Evolutionary conservation across 2,329 filamentous ascomycete genomes (phyloP), one percentile per base, ranked within the genome.

Genomic region (Chaetomium strumarium): DNA sequence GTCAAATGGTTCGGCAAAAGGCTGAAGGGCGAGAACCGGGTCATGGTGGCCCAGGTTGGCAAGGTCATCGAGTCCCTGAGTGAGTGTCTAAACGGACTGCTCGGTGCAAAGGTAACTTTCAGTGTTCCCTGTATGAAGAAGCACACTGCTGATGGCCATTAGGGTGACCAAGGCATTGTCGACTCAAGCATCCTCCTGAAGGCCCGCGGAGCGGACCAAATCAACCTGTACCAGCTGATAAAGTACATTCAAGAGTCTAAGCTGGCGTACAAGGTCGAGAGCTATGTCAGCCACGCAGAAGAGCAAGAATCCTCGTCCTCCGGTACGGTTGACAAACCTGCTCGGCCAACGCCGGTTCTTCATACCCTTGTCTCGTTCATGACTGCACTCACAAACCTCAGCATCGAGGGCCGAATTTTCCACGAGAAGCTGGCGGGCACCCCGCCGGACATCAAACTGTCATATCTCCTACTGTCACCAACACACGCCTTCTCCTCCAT

Each of bases 181-280:
- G 79, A 86, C 40, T 71, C 87, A 14, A 85, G 84, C 17, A 79
- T 84, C 6, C 75, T 99, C 1, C 83, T 96, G 58, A 79, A 84
- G 20, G 84, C 84, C 36, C 96, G 95, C 66, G 90, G 90, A 0
- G 86, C 93, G 20, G 93, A 99, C 64, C 92, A 97, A 64, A 91
- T 99, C 70, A 96, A 97, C 63, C 79, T 96, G 30, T 92, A 88
- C 70, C 92, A 93, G 65, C 76, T 99, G 13, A 84, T 91, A 31
- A 79, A 83, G 40, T 97, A 97, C 67, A 80, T 99, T 4, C 87
- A 92, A 63, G 86, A 93, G 58, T 96, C 91, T 56, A 96, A 95
- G 63, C 73, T 99, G 12, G 91, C 92, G 1, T 87, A 91, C 58
- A 99, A 99, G 68, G 88, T 97, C 11, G 92, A 99, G 69, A 87